Evolutionary conservation across 805 yeast species (phyloP).

Genomic region (Pichia gijzeniarum): DNA sequence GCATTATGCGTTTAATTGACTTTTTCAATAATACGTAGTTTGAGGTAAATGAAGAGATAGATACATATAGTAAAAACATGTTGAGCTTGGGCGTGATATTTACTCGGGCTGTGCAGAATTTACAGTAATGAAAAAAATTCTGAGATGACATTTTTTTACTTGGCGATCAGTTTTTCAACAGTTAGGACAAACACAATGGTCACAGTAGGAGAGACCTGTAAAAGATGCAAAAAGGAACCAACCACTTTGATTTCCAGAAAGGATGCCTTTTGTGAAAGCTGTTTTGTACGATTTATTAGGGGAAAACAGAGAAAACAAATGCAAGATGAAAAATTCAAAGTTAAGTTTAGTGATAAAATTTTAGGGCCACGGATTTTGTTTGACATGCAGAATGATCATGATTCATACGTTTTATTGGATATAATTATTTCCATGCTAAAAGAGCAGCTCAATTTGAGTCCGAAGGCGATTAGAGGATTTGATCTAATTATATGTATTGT

Average conservation of each 20-base stretch:
- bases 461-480: slow-evolving; percentile 66
- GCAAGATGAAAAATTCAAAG: slow-evolving; percentile 67
- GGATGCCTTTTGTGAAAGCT: slow-evolving; percentile 56
- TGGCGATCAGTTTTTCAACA: neutral
- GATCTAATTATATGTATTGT: slow-evolving; percentile 37
- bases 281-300: slow-evolving; percentile 67
- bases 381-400: slow-evolving; percentile 59
- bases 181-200: neutral
- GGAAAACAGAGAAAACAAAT: slow-evolving; percentile 78
- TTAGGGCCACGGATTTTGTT: slow-evolving; percentile 43
- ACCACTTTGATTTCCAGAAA: slow-evolving; percentile 49
- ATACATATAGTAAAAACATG: too few relatives aligned
- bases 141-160: too few relatives aligned
- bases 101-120: too few relatives aligned
- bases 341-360: slow-evolving; percentile 46
- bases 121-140: too few relatives aligned
- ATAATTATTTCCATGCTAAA: slow-evolving; percentile 52
- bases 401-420: slow-evolving; percentile 65
- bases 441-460: slow-evolving; percentile 52
- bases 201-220: slow-evolving; percentile 29
- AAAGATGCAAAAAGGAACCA: slow-evolving; percentile 41
- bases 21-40: too few relatives aligned
- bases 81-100: too few relatives aligned
- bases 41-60: too few relatives aligned
- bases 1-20: neutral